These are phyloP conservation scores for Leccinum subgranulosum DNA, from an alignment of 768 basidiomycete species.

Conservation along the genomic window DNA sequence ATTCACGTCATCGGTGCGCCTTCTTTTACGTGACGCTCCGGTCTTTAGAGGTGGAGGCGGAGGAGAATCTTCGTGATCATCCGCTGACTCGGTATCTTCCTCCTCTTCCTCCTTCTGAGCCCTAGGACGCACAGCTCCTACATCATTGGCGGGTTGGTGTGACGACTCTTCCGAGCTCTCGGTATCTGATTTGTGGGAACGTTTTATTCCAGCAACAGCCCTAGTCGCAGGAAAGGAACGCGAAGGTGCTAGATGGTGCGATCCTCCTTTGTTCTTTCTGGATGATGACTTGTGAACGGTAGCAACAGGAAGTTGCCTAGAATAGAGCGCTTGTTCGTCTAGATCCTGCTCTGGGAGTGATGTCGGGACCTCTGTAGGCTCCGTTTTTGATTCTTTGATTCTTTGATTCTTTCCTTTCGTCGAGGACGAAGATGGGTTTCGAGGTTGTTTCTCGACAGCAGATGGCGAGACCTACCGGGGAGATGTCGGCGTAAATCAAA, in stretches of 20 bases:
- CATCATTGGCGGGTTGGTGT: conserved; percentile 26
- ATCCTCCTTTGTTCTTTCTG: conserved; percentile 5
- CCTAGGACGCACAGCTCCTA: conserved; percentile 15
- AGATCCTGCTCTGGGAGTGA: conserved; percentile 58
- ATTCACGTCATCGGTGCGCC: conserved; percentile 33
- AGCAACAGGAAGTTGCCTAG: conserved; percentile 6
- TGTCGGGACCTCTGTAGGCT: conserved; percentile 47
- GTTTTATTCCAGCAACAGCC: conserved; percentile 19
- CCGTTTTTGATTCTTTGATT: conserved; percentile 18
- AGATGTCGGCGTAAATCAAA: not conserved
- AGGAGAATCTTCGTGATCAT: conserved; percentile 37
- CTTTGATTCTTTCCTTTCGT: conserved; percentile 10
- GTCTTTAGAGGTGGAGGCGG: conserved; percentile 25
- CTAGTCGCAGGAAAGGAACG: conserved; percentile 4
- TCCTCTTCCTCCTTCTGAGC: conserved; percentile 35
- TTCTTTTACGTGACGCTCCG: conserved; percentile 40
- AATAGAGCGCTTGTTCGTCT: conserved; percentile 9
- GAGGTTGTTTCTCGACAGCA: conserved; percentile 6
- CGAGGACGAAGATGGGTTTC: conserved; percentile 6
- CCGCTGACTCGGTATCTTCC: conserved; percentile 37
- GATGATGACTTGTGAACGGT: conserved; percentile 1
- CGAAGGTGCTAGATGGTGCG: conserved; percentile 1
- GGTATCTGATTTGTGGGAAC: conserved; percentile 22
- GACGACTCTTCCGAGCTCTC: conserved; percentile 21
- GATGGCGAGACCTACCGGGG: conserved; percentile 1